Evolutionary conservation across 1,284 basidiomycete genomes (phyloP).

Genomic region (Cutaneotrichosporon mucoides): DNA sequence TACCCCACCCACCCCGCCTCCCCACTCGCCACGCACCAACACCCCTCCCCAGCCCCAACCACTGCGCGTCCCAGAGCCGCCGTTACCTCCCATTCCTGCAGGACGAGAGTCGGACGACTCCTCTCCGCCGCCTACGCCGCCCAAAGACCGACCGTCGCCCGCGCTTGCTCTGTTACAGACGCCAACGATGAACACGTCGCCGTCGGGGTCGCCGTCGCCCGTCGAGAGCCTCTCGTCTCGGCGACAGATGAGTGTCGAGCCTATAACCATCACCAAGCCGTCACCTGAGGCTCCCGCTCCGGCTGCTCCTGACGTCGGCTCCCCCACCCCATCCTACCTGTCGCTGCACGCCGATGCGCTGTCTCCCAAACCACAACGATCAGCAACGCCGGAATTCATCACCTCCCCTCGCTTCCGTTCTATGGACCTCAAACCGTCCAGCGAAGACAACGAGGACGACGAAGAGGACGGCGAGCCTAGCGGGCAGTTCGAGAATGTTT

Average conservation of each 20-base stretch:
- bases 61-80: too few relatives aligned
- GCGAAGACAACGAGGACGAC: constrained; percentile 3
- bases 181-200: too few relatives aligned
- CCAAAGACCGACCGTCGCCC: too few relatives aligned
- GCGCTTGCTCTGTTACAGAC: too few relatives aligned
- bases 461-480: constrained; percentile 18
- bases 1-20: too few relatives aligned
- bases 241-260: neutral
- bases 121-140: too few relatives aligned
- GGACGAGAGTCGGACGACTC: too few relatives aligned
- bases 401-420: constrained; percentile 5
- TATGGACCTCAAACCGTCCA: constrained; percentile 2
- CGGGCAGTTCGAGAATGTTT: constrained; percentile 40
- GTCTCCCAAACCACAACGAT: neutral
- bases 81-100: too few relatives aligned
- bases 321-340: neutral
- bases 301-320: neutral
- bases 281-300: too few relatives aligned
- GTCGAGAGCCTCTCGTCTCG: neutral
- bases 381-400: neutral
- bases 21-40: too few relatives aligned
- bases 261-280: neutral
- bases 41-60: too few relatives aligned
- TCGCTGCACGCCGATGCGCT: neutral
- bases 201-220: too few relatives aligned